A percentile compares a stretch with the other conserved stretches of the same genome.
These are phyloP conservation scores for Kwoniella dendrophila DNA, from an alignment of 768 basidiomycete genomes.

Conservation along the genomic window DNA sequence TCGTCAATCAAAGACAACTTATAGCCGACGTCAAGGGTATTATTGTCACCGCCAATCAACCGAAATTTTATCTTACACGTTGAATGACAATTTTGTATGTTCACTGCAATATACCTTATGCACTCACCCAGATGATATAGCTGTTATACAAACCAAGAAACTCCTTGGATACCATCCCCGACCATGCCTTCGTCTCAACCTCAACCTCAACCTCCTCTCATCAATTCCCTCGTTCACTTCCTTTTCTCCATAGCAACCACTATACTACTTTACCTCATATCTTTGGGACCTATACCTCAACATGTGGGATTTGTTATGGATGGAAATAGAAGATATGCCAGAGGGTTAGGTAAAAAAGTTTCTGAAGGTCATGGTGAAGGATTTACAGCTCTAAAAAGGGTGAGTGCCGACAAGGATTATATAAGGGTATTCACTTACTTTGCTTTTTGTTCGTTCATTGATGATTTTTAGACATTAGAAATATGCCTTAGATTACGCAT, in stretches of 20 bases:
- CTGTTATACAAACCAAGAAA: no score
- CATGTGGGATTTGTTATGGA: slow-evolving; percentile 98
- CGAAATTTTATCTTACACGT: no score
- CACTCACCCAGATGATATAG: no score
- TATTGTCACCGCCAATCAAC: no score
- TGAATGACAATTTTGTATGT: no score
- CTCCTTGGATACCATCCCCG: no score
- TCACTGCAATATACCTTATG: no score
- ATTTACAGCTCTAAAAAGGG: slow-evolving; percentile 75
- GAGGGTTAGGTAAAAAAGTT: slow-evolving; percentile 62
- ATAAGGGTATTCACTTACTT: neutral
- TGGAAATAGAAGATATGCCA: slow-evolving; percentile 88
- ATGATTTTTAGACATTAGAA: slow-evolving; percentile 74
- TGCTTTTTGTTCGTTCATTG: neutral
- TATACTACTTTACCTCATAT: slow-evolving; percentile 67
- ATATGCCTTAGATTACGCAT: slow-evolving; percentile 79
- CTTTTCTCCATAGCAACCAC: slow-evolving; percentile 35
- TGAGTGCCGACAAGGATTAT: slow-evolving; percentile 57
- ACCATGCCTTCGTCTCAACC: no score
- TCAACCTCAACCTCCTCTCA: slow-evolving; percentile 1
- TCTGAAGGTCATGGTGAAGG: slow-evolving; percentile 82
- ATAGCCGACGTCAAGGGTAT: no score
- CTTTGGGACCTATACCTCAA: slow-evolving; percentile 78
- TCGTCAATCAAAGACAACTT: no score
- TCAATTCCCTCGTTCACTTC: slow-evolving; percentile 21